Percentiles rank a stretch among this genome's conserved stretches.
These are phyloP conservation scores for Candolleomyces eurysporus DNA, from an alignment of 768 basidiomycete species.

Conservation along the genomic window DNA sequence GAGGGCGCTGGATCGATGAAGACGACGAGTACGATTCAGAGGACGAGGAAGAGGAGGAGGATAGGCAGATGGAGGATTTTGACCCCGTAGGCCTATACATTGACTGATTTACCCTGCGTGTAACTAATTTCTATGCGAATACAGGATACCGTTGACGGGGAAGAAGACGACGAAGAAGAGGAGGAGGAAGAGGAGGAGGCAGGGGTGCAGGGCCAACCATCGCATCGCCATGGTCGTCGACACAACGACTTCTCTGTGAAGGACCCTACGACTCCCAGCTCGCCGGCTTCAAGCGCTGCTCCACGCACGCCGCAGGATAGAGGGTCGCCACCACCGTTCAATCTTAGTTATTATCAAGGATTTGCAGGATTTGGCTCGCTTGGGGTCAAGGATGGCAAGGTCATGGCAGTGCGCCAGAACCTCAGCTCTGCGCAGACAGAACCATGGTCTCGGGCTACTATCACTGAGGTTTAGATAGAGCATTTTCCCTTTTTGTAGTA, in stretches of 20 bases:
- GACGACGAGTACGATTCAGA: conserved; percentile 61
- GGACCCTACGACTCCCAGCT: conserved; percentile 45
- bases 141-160: conserved; percentile 50
- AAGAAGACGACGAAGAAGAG: conserved; percentile 59
- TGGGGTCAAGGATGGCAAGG: conserved; percentile 32
- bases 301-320: conserved; percentile 46
- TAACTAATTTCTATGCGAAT: conserved; percentile 4
- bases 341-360: conserved; percentile 28
- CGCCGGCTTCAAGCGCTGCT: conserved; percentile 48
- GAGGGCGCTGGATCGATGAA: conserved; percentile 82
- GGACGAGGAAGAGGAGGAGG: conserved; percentile 70
- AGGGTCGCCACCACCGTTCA: conserved; percentile 23
- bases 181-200: conserved; percentile 64
- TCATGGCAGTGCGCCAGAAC: conserved; percentile 44
- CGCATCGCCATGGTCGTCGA: conserved; percentile 30
- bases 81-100: conserved; percentile 57
- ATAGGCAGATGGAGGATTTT: conserved; percentile 84
- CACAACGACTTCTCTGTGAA: conserved; percentile 34
- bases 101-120: not conserved
- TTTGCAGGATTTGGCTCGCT: conserved; percentile 24
- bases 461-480: conserved; percentile 15
- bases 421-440: conserved; percentile 42
- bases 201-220: conserved; percentile 29
- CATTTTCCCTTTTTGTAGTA: not conserved
- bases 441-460: conserved; percentile 33